These are phyloP conservation scores for Pseudoscleropodium purum DNA, from an alignment of 225 moss, liverwort and hornwort genomes.

Conservation along the genomic window DNA sequence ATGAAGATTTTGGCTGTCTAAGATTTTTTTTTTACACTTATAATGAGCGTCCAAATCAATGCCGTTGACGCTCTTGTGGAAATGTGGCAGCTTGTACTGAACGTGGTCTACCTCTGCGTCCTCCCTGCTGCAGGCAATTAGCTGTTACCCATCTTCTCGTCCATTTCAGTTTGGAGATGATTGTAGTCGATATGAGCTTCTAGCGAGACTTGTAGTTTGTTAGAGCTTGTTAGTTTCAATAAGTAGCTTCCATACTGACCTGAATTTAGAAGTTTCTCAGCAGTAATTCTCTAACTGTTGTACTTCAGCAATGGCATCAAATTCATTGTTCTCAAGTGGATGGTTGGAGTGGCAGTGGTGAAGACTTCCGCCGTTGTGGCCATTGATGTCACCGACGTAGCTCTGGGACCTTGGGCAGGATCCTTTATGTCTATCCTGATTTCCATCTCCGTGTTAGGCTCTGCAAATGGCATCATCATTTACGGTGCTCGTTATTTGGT, in stretches of 20 bases:
- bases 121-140: conserved; percentile 64
- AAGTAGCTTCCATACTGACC: not conserved
- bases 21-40: not conserved
- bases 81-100: conserved; percentile 53
- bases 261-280: not conserved
- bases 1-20: not conserved
- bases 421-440: conserved; percentile 46
- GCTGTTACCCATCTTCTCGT: not conserved
- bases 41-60: not conserved
- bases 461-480: conserved; percentile 46
- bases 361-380: conserved; percentile 61
- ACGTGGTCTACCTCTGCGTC: conserved; percentile 57
- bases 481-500: not conserved
- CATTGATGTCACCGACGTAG: conserved; percentile 35
- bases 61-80: not conserved
- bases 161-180: not conserved
- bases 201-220: not conserved
- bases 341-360: conserved; percentile 41
- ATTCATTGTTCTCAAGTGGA: not conserved
- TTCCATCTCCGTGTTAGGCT: conserved; percentile 46
- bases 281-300: not conserved
- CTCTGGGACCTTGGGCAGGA: conserved; percentile 59
- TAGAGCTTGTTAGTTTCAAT: not conserved
- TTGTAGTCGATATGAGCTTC: not conserved
- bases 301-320: not conserved